Base-by-base conservation (phyloP, 495 filamentous ascomycete genomes). In the Podospora pseudoanserina region DNA sequence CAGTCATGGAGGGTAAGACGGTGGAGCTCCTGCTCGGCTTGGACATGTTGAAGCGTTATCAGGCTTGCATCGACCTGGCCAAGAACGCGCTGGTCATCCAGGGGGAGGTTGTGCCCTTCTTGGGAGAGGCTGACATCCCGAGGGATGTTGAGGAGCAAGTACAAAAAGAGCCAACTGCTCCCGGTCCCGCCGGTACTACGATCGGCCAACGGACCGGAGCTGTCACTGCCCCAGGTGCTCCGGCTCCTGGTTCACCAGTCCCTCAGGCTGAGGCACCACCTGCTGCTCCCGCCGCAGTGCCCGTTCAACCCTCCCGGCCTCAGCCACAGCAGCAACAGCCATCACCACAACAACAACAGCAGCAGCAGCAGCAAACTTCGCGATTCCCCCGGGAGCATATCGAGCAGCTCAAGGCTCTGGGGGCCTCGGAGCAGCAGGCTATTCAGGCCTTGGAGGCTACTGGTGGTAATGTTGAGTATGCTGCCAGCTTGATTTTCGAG, bases 1-100 rank as follows among this genome's bases (percentile, higher is more conserved):
- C 96, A n/a, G 95, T 99, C 70, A 97, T 99, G 95, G 95, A 99
- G 79, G 95, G 95, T 49, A 99, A 98, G 79, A 88, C 91, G 67
- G 95, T 98, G n/a, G 95, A 98, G 73, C 83, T 99, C 13, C 86
- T 99, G 7, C 84, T 99, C 13, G 95, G 95, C 5, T 81, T 99
- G 59, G 95, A 99, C 76, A 99, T 99, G 91, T 81, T 98, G 63
- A 96, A 93, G 78, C 86, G 96, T 34, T 92, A 97, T 77, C 94
- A 96, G 78, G 95, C 94, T 4, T 91, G 85, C 67, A 92, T 99
- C 70, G 96, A 99, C 74, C 86, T 99, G 9, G 82, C 85, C 68
- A 89, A 87, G 73, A 89, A 90, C 68, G 89, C 87, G 34, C 85
- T 99, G 19, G 81, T 94, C 34, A 96, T 99, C 73, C 92, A 95